Percentiles rank a stretch among this genome's conserved stretches.
Conservation (phyloP, 139 green algal genomes). For the Auxenochlorella protothecoides region DNA sequence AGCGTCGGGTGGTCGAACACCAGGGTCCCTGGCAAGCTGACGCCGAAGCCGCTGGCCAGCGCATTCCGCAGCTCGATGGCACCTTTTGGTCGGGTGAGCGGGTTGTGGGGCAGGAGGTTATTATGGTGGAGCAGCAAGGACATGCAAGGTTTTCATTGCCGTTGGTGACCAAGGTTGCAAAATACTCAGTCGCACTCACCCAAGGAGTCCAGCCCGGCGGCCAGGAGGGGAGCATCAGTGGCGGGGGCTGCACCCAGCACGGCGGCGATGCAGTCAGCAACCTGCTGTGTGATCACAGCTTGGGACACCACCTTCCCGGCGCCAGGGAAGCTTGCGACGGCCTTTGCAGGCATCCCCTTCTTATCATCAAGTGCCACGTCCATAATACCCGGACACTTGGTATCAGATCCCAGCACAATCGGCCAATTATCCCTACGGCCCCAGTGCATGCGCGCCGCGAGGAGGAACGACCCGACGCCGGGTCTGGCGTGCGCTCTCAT, state of each 20-base stretch:
- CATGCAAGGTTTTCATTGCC: no score
- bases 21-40: constrained; percentile 50
- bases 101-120: no score
- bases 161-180: no score
- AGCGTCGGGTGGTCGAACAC: constrained; percentile 61
- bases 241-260: constrained; percentile 8
- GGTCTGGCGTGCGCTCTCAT: neutral
- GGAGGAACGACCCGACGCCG: constrained; percentile 8
- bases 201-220: constrained; percentile 54
- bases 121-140: no score
- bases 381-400: no score
- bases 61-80: constrained; percentile 71
- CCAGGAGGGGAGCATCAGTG: constrained; percentile 47
- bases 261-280: constrained; percentile 4
- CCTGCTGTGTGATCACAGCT: neutral
- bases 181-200: no score
- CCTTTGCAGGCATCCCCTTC: no score
- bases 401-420: neutral
- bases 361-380: no score
- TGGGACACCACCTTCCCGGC: no score
- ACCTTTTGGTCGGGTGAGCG: constrained; percentile 1
- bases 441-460: constrained; percentile 27
- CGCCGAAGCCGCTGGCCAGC: constrained; percentile 45
- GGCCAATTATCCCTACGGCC: neutral
- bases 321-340: no score